Conservation (phyloP, 2,329 filamentous ascomycete species). For the Neopestalotiopsis rosae region DNA sequence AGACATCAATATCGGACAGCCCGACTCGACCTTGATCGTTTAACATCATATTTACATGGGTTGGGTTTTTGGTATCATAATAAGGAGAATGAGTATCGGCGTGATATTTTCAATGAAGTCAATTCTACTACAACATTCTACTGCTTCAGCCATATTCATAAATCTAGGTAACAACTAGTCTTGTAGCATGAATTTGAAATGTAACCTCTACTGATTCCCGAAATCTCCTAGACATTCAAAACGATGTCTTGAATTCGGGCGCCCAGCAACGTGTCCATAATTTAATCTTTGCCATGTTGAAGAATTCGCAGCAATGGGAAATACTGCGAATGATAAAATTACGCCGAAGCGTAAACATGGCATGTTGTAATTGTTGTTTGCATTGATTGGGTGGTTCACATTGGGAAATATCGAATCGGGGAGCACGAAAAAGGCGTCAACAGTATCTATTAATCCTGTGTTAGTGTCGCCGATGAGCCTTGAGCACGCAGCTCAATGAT, state of each 20-base stretch:
- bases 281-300: slow-evolving; percentile 60
- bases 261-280: slow-evolving; percentile 59
- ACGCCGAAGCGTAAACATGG: slow-evolving; percentile 20
- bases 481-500: not conserved
- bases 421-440: not conserved
- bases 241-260: slow-evolving; percentile 61
- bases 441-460: not conserved
- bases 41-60: too few species aligned
- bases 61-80: too few species aligned
- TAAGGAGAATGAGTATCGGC: too few species aligned
- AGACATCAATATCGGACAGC: too few species aligned
- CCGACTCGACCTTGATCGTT: too few species aligned
- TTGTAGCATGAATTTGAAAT: slow-evolving; percentile 33
- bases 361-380: not conserved
- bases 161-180: not conserved
- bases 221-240: slow-evolving; percentile 56
- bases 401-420: not conserved
- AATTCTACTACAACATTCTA: not conserved
- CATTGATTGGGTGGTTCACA: not conserved
- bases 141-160: not conserved
- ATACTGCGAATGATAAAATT: slow-evolving; percentile 51
- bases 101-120: too few species aligned
- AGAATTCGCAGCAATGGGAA: slow-evolving; percentile 56
- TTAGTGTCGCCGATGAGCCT: not conserved
- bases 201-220: slow-evolving; percentile 67